Evolutionary conservation across 345 rosid species (phyloP).

Genomic region (Linum trigynum): DNA sequence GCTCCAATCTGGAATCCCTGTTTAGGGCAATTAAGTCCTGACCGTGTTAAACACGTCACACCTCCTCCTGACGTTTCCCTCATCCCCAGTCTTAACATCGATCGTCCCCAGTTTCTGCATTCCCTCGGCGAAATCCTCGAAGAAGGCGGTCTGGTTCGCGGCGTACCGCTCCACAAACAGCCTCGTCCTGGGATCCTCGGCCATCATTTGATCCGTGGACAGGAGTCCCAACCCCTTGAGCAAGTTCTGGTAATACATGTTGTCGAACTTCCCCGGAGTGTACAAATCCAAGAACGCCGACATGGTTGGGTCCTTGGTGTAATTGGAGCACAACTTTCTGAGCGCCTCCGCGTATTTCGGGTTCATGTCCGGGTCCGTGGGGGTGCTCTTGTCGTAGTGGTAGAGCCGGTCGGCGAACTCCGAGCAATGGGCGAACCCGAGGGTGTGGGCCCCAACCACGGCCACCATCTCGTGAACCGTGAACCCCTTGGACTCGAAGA

Average conservation of each 20-base stretch:
- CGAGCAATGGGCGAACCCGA: no score
- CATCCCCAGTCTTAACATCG: background rate
- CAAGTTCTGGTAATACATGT: background rate
- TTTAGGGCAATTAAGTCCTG: background rate
- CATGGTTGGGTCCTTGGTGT: background rate
- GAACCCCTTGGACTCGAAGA: no score
- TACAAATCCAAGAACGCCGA: background rate
- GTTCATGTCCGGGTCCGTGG: no score
- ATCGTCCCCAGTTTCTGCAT: background rate
- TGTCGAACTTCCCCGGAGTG: background rate
- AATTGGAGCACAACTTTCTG: background rate
- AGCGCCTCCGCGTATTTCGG: background rate
- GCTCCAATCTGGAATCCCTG: no score
- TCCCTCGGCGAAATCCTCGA: background rate
- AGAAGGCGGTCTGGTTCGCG: background rate
- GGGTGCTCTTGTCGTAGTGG: no score
- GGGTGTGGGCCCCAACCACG: no score
- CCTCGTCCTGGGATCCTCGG: background rate
- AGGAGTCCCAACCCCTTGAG: background rate
- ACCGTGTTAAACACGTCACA: background rate
- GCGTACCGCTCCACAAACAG: background rate
- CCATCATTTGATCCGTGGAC: background rate
- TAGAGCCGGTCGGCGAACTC: no score
- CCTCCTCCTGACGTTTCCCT: background rate
- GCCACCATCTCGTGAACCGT: no score